Base-by-base conservation (phyloP, 495 filamentous ascomycete species). In the Sphaerosporella brunnea region DNA sequence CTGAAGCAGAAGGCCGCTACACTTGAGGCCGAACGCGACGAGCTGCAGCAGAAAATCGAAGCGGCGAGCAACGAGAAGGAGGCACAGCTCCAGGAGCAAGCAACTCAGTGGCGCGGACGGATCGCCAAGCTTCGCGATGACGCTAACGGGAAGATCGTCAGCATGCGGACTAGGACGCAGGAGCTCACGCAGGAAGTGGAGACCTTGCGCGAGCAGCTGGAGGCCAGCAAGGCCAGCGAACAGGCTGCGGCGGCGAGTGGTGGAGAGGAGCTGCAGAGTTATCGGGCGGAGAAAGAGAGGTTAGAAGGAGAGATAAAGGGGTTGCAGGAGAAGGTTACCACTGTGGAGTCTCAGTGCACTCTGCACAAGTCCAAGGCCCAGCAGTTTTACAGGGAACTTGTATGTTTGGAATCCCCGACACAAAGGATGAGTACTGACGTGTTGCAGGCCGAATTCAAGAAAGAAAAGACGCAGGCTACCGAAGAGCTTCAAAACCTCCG, bases 21-120 rank as follows among this genome's bases (percentile, higher is more conserved):
- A 3, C 65, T 94, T 13, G 69, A 84, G 58, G 67, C 66, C 10
- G 86, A 95, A 59, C 75, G 79, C 1, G 80, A 87, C 56, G 64
- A 70, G 0, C 67, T 93, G 1, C 72, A 77, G 56, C 65, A 73
- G 37, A 68, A 73, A 51, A 46, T 77, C 7, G 53, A 65, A 34
- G 65, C 65, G 38, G 55, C 66, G 9, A 67, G 74, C 48, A 49
- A 55, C 15, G 23, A 75, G 45, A 63, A 77, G 34, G 66, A 65
- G 39, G 58, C 64, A 35, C 66, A 67, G 2, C 66, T 78, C 50
- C 71, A 71, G 13, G 64, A 59, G 24, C 54, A 51, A n/a, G 50
- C 45, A 16, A 52, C 58, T 25, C 62, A 64, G 9, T 63, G 68
- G 28, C 50, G 65, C 15, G 68, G 73, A 1, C 54, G 71, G 45